Evolutionary conservation across 495 filamentous ascomycete genomes (phyloP), one percentile per base, ranked within the genome.

Genomic region (Aspergillus avenaceus): DNA sequence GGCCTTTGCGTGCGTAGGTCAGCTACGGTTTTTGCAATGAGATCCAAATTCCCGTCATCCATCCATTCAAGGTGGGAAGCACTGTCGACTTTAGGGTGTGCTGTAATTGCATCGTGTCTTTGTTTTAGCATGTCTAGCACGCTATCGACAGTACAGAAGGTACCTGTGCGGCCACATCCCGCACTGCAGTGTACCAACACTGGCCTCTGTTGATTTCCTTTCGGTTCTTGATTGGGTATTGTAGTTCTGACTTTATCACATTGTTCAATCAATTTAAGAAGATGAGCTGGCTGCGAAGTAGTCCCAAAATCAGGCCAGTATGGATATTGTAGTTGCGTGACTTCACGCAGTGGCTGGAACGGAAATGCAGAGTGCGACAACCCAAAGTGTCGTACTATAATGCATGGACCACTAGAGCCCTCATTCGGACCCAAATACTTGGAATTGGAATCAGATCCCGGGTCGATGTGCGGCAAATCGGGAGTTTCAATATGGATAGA

Each of bases 301-400:
- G 92, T 85, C 28, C 95, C 93, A 61, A 97, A 96, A 64, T 98
- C 93, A 1, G 95, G 93, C 93, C 93, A 98, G 12, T 83, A 84
- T 8, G 90, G 83, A 60, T 96, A 97, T 52, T 98, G 95, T 2
- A 98, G 76, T 50, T 98, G 93, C 0, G 90, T 96, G 59, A 98
- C 88, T 67, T 97, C 91, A 21, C 93, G 86, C 36, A 96, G 84
- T 2, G 88, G 88, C 37, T 81, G 78, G 60, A 95, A 98, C 0
- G 93, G 93, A 26, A 86, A 79, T 2, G 76, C 69, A 5, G 84
- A 72, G 61, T 97, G 88, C 24, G 82, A 82, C 29, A 98, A 72
- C 2, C 87, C 85, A 61, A 98, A 95, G 56, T 91, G 91, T 6
- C 93, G 85, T 32, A 96, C 82, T 23, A 90, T 83, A 46, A 95